Evolutionary conservation across 139 green algal species (phyloP), one percentile per base, ranked within the genome.

Genomic region (Axilococcus clingmanii): DNA sequence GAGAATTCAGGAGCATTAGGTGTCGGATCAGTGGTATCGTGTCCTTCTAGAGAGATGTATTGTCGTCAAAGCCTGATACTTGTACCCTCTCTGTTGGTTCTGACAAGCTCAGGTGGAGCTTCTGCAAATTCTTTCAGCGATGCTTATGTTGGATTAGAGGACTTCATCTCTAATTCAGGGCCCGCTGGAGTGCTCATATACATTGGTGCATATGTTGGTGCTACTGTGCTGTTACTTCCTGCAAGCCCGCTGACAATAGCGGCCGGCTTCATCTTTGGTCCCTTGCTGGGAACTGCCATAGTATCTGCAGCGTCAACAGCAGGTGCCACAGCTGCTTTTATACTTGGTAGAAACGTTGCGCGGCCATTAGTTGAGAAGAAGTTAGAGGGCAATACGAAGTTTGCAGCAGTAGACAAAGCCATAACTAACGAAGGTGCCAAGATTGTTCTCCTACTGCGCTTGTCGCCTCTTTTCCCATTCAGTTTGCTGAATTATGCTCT

Each of bases 401-500:
- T 85, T 30, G 28, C 47, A 12, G 65, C 71, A 1, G 66, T 82
- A 15, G 68, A 85, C 40, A 23, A 42, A 2, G 69, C 55, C 15
- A 69, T 87, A 25, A 64, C 54, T 28, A 40, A 37, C 9, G 47
- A 81, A 40, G 76, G 71, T 5, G 19, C 57, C 6, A 67, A 75
- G 33, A 47, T 92, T 22, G 79, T 89, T 15, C 60, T 88, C 20
- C 68, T 92, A 43, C 70, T 92, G 22, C 63, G 83, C 5, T 65
- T 92, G 14, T 79, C 69, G 0, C 82, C 82, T 0, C 50, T 89
- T 8, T 53, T 92, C 6, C 83, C 83, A 27, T 89, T 84, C 70
- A 68, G 61, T 16, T 52, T 88, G 2, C 55, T 84, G 33, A 88
- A 86, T 73, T 92, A 92, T 46, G 60, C 51, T 2, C 55, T 84